Evolutionary conservation across 257 asterid genomes (phyloP).

Genomic region (Osmanthus fragrans): DNA sequence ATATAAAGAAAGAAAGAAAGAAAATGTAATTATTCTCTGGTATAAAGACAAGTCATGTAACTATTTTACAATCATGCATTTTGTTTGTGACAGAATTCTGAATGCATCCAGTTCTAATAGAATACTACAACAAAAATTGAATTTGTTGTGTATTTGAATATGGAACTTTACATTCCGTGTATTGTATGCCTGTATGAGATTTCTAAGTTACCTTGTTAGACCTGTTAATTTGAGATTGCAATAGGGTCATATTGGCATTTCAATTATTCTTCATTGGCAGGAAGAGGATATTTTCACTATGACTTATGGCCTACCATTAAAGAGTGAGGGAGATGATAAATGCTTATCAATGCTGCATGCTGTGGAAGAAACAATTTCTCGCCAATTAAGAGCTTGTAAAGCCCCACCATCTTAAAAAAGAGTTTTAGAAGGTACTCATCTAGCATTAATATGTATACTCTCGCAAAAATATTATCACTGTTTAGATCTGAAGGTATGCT

Average conservation of each 20-base stretch:
- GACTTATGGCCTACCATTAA: constrained; percentile 88
- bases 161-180: constrained; percentile 3
- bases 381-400: constrained; percentile 92
- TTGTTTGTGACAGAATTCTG: constrained; percentile 2
- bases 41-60: background rate
- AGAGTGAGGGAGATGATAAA: constrained; percentile 91
- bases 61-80: background rate
- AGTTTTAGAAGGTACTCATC: constrained; percentile 66
- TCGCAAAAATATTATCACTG: constrained; percentile 10
- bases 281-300: constrained; percentile 93
- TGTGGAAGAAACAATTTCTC: constrained; percentile 87
- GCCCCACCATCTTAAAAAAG: constrained; percentile 62
- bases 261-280: constrained; percentile 33
- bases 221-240: constrained; percentile 15
- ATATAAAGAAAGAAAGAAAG: background rate
- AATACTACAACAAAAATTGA: background rate
- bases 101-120: background rate
- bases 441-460: constrained; percentile 11
- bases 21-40: background rate
- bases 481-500: constrained; percentile 19
- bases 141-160: constrained; percentile 18
- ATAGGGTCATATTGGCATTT: constrained; percentile 3
- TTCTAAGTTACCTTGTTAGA: constrained; percentile 10
- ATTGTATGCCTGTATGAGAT: background rate
- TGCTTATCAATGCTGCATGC: constrained; percentile 89